These are phyloP conservation scores for Neurospora tetraspora DNA, from an alignment of 495 filamentous ascomycete species.

Conservation along the genomic window DNA sequence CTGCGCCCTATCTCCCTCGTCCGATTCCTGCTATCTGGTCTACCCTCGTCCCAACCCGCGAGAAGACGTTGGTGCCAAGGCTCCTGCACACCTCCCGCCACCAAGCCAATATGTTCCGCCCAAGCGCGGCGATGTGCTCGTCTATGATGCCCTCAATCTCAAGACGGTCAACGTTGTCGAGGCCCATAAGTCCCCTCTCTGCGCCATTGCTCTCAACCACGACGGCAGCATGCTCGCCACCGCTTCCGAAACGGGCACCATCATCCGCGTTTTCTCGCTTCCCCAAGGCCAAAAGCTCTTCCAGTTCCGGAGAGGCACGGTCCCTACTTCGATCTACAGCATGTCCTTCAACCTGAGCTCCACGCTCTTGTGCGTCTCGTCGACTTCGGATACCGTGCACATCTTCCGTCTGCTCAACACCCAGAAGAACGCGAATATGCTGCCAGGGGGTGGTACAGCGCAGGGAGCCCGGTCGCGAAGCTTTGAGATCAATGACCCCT, in stretches of 20 bases:
- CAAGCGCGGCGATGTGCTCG: slow-evolving; percentile 82
- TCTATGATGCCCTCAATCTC: slow-evolving; percentile 77
- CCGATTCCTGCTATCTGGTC: slow-evolving; percentile 89
- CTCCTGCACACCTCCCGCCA: slow-evolving; percentile 79
- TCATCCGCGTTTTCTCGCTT: slow-evolving; percentile 88
- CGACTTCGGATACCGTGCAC: slow-evolving; percentile 93
- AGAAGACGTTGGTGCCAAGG: slow-evolving; percentile 43
- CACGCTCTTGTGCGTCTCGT: slow-evolving; percentile 88
- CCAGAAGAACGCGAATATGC: slow-evolving; percentile 1
- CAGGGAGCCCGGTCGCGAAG: slow-evolving; percentile 29
- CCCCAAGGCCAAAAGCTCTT: slow-evolving; percentile 84
- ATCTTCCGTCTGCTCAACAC: slow-evolving; percentile 63
- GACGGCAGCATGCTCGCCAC: slow-evolving; percentile 92
- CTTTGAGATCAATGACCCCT: slow-evolving; percentile 37
- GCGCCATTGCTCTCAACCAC: slow-evolving; percentile 78
- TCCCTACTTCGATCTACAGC: slow-evolving; percentile 89
- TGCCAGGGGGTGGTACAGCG: slow-evolving; percentile 4
- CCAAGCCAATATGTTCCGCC: slow-evolving; percentile 63
- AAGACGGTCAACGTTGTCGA: slow-evolving; percentile 90
- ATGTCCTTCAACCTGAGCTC: slow-evolving; percentile 99
- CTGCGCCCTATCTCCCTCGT: slow-evolving; percentile 84
- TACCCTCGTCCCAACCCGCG: slow-evolving; percentile 83
- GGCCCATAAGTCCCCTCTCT: slow-evolving; percentile 88
- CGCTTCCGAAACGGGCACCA: slow-evolving; percentile 93
- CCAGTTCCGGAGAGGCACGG: slow-evolving; percentile 89